These are phyloP conservation scores for Ailanthus altissimus DNA, from an alignment of 345 rosid genomes.

Conservation along the genomic window DNA sequence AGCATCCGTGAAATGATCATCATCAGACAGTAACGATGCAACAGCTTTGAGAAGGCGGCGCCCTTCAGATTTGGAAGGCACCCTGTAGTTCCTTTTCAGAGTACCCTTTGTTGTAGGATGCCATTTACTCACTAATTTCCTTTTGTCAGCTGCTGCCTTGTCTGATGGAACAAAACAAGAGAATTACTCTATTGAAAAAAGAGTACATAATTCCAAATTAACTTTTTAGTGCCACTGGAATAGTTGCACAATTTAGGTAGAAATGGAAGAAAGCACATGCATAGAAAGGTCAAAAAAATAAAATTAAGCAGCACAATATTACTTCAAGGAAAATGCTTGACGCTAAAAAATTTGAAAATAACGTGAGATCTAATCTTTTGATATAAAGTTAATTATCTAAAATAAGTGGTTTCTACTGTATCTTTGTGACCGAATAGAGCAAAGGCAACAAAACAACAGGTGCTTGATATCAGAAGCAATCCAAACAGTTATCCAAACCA, in stretches of 20 bases:
- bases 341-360: too few relatives aligned
- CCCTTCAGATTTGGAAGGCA: slow-evolving; percentile 86
- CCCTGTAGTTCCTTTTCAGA: slow-evolving; percentile 79
- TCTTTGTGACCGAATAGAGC: neutral
- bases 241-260: neutral
- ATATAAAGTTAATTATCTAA: neutral
- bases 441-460: neutral
- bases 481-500: neutral
- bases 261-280: neutral
- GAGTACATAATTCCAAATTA: neutral
- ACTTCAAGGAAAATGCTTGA: neutral
- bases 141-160: slow-evolving; percentile 66
- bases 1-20: slow-evolving; percentile 85
- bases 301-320: neutral
- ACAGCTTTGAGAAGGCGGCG: slow-evolving; percentile 79
- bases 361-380: neutral
- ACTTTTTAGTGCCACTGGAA: neutral
- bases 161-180: slow-evolving; percentile 36
- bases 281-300: neutral
- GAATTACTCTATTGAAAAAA: neutral
- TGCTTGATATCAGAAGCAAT: neutral
- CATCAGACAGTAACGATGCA: slow-evolving; percentile 82
- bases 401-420: neutral
- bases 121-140: slow-evolving; percentile 95
- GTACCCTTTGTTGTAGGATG: slow-evolving; percentile 93